Percentiles rank a stretch among this genome's conserved stretches.
phyloP scores from a whole-genome alignment of 306 rosid genomes.

The Heteromeles arbutifolia region DNA sequence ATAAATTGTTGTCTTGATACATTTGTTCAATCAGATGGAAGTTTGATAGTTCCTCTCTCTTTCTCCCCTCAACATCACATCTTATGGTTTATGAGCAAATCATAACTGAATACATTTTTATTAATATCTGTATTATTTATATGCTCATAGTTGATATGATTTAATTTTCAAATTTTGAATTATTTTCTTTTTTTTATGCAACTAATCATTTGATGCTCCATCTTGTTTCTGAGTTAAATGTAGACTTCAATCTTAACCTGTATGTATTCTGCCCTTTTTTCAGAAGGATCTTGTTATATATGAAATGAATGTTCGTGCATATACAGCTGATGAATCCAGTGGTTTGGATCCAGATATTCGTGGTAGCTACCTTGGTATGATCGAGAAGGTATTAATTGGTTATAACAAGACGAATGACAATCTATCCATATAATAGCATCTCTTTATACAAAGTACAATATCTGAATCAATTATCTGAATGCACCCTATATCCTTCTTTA shows the following conservation, averaged over 20 bases:
- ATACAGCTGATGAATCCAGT: conserved; percentile 84
- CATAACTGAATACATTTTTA: neutral
- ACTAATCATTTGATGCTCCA: conserved; percentile 8
- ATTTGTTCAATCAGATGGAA: neutral
- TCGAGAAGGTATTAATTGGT: conserved; percentile 70
- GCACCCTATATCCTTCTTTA: neutral
- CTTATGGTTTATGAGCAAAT: neutral
- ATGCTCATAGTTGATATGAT: neutral
- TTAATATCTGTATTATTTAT: neutral
- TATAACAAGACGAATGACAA: conserved; percentile 3
- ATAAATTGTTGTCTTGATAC: conserved; percentile 11
- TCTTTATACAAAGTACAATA: neutral
- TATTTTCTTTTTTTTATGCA: neutral
- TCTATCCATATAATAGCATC: neutral
- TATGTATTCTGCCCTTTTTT: conserved; percentile 25
- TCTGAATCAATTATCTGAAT: neutral
- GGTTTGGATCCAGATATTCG: conserved; percentile 50
- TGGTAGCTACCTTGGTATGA: conserved; percentile 90
- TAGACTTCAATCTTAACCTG: conserved; percentile 10
- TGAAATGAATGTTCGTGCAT: conserved; percentile 94
- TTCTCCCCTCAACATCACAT: neutral
- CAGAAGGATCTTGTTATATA: conserved; percentile 95
- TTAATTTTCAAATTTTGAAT: neutral
- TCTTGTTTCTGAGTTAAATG: conserved; percentile 6
- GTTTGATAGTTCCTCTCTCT: neutral